A percentile compares a stretch with the other conserved stretches of the same genome.
These are phyloP conservation scores for Epichloe amarillans DNA, from an alignment of 2,329 filamentous ascomycete species.

Conservation along the genomic window DNA sequence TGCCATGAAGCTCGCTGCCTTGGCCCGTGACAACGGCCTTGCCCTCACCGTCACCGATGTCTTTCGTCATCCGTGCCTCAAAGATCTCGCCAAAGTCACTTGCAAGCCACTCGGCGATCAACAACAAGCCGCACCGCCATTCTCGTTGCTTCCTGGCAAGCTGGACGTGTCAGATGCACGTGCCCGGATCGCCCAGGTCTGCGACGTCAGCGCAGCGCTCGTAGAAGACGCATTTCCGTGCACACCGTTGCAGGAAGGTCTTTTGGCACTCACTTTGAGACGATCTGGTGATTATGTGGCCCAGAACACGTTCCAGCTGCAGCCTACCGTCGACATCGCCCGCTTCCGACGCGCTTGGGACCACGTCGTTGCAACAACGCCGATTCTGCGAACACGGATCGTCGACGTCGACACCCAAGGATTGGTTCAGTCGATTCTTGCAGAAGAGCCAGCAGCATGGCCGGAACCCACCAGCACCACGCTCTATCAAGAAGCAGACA, in stretches of 20 bases:
- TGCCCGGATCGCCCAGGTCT: neutral
- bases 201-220: neutral
- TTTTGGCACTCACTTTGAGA: constrained; percentile 1
- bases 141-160: neutral
- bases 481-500: constrained; percentile 23
- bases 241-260: constrained; percentile 4
- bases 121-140: neutral
- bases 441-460: constrained; percentile 14
- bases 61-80: constrained; percentile 14
- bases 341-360: constrained; percentile 3
- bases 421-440: constrained; percentile 1
- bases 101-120: neutral
- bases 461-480: constrained; percentile 12
- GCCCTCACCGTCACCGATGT: constrained; percentile 26
- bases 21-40: constrained; percentile 20
- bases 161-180: neutral
- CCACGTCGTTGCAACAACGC: neutral
- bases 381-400: constrained; percentile 5
- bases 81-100: neutral
- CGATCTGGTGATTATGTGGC: constrained; percentile 2
- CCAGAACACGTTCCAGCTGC: neutral
- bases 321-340: neutral
- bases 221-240: constrained; percentile 3
- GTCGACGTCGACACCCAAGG: neutral
- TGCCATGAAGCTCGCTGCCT: constrained; percentile 23